These are phyloP conservation scores for Ocimum tenuiflorum DNA, from an alignment of 257 asterid species.

Conservation along the genomic window DNA sequence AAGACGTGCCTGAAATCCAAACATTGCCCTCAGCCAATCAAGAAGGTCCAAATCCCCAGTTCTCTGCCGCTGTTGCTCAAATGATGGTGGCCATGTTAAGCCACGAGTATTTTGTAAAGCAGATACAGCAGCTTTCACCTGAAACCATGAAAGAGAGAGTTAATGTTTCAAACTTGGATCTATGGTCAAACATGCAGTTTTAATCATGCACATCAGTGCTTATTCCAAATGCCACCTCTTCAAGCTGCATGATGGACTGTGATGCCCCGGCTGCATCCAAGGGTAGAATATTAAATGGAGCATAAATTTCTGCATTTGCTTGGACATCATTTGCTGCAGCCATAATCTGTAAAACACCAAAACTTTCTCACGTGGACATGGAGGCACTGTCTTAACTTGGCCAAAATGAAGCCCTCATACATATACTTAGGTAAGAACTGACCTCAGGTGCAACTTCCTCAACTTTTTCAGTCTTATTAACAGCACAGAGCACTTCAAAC, in stretches of 20 bases:
- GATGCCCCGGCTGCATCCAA: slow-evolving; percentile 91
- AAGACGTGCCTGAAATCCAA: slow-evolving; percentile 85
- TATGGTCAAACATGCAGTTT: neutral
- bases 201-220: slow-evolving; percentile 8
- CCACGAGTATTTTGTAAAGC: slow-evolving; percentile 66
- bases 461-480: slow-evolving; percentile 81
- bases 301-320: slow-evolving; percentile 86
- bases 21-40: slow-evolving; percentile 98
- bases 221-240: slow-evolving; percentile 58
- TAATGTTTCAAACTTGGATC: neutral
- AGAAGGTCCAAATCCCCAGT: slow-evolving; percentile 85
- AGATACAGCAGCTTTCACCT: slow-evolving; percentile 90
- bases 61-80: slow-evolving; percentile 78
- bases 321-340: slow-evolving; percentile 98
- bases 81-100: slow-evolving; percentile 71
- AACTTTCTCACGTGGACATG: neutral
- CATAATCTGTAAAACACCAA: slow-evolving; percentile 59
- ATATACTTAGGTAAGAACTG: slow-evolving; percentile 20
- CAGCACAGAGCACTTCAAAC: slow-evolving; percentile 98
- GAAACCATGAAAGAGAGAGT: slow-evolving; percentile 16
- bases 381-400: neutral
- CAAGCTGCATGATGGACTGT: slow-evolving; percentile 97
- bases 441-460: slow-evolving; percentile 99
- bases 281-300: slow-evolving; percentile 91
- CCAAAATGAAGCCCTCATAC: no score